Percentiles rank a stretch among this genome's conserved stretches.
These are phyloP conservation scores for Dentipellis sp. DNA, from an alignment of 768 basidiomycete genomes.

Conservation along the genomic window DNA sequence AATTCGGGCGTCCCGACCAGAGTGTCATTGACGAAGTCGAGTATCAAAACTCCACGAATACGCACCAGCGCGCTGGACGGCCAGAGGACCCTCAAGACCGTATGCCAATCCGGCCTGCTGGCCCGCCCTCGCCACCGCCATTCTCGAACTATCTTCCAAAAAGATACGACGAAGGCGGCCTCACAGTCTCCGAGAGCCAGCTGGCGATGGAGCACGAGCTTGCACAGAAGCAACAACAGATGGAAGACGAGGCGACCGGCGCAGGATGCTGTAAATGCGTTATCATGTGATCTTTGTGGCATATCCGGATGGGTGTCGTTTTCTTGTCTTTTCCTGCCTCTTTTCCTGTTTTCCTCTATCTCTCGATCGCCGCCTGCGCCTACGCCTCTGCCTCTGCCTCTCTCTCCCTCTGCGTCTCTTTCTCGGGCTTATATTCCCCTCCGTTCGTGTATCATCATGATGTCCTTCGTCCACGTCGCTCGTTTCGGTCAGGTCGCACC, in stretches of 20 bases:
- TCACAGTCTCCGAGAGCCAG: background rate
- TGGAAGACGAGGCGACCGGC: slow-evolving; percentile 37
- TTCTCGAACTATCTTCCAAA: slow-evolving; percentile 44
- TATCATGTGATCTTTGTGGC: slow-evolving; percentile 55
- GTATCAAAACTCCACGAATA: slow-evolving; percentile 13
- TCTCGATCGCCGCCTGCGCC: too few species aligned
- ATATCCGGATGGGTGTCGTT: background rate
- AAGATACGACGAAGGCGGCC: background rate
- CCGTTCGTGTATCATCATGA: background rate
- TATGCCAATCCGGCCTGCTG: slow-evolving; percentile 14
- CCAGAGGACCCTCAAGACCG: slow-evolving; percentile 16
- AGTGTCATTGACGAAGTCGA: slow-evolving; percentile 13
- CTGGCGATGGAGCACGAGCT: background rate
- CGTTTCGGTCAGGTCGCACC: background rate
- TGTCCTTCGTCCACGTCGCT: background rate
- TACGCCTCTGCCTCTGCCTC: too few species aligned
- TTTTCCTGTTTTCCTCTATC: background rate
- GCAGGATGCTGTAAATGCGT: slow-evolving; percentile 77
- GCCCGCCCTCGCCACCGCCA: slow-evolving; percentile 48
- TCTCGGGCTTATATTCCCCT: background rate
- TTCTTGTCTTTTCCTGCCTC: background rate
- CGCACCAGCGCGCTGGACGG: slow-evolving; percentile 24
- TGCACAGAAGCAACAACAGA: background rate
- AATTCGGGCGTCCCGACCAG: slow-evolving; percentile 41
- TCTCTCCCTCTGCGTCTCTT: too few species aligned